Base-by-base conservation (phyloP, 2,329 filamentous ascomycete species). In the Calonectria pteridis region DNA sequence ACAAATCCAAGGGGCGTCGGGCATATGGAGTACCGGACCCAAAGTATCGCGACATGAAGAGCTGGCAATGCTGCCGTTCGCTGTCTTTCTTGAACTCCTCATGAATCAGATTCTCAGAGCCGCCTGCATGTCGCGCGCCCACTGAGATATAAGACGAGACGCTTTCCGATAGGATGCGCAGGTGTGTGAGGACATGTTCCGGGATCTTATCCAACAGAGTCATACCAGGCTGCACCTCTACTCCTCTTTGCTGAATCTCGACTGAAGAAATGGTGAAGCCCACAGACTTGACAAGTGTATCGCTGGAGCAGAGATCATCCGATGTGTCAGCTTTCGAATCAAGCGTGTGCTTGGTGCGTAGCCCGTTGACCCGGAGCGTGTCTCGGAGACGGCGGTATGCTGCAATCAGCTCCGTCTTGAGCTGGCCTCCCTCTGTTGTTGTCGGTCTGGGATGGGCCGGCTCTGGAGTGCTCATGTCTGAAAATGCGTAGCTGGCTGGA, bases 241-340 rank as follows among this genome's bases (percentile, higher is more conserved):
- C 88, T 9, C 97, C 97, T 78, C 97, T 93, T 83, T 98, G 95
- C 76, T 96, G 93, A 77, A 98, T 98, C 85, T 99, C 97, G 5
- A 94, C 92, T 0, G 95, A 93, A 11, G 95, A 93, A 72, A 99
- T 95, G 0, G 96, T 96, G 82, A 93, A 95, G 2, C 95, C 96
- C 18, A 98, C 91, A 2, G 92, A 88, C 72, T 89, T 88, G 18
- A 92, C 90, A 14, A 95, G 84, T 1, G 89, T 89, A 78, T 94
- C 92, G 71, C 89, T 90, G 28, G 83, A 85, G 69, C 84, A 85
- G 6, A 93, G 82, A 70, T 91, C 87, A 64, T 88, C 86, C 20
- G 81, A 79, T 49, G 80, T 81, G 59, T 81, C 81, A 49, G 73
- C 77, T 78, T 75, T 79, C 26, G 68, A 75, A 18, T 83, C 76